A percentile compares a stretch with the other conserved stretches of the same genome.
Evolutionary conservation across 805 yeast genomes (phyloP).

Genomic region (Candida ponderosae): DNA sequence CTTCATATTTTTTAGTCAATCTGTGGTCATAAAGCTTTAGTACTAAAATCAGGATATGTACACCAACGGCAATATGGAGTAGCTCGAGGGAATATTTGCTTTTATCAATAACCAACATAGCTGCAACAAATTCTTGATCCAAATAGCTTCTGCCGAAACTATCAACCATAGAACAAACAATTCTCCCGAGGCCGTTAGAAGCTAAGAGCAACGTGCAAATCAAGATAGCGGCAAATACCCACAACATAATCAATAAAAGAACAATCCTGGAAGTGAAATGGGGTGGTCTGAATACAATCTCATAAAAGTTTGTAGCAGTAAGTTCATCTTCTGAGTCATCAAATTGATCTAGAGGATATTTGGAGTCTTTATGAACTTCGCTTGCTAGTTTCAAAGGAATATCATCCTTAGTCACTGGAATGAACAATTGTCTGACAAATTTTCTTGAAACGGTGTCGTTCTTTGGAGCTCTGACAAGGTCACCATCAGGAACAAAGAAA

Average conservation of each 20-base stretch:
- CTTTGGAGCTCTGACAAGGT: slow-evolving; percentile 79
- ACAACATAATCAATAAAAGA: slow-evolving; percentile 27
- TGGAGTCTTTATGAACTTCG: slow-evolving; percentile 21
- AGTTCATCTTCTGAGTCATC: slow-evolving; percentile 34
- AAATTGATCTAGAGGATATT: slow-evolving; percentile 29
- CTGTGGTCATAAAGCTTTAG: no score
- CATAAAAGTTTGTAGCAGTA: slow-evolving; percentile 39
- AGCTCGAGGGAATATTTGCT: no score
- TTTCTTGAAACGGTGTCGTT: slow-evolving; percentile 67
- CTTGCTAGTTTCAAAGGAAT: slow-evolving; percentile 36
- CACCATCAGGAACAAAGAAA: slow-evolving; percentile 75
- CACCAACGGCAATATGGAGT: no score
- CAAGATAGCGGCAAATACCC: slow-evolving; percentile 36
- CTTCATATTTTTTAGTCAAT: no score
- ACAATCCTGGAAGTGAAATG: slow-evolving; percentile 53
- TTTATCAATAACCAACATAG: not conserved
- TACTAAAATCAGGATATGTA: no score
- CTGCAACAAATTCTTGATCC: not conserved
- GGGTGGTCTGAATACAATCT: slow-evolving; percentile 85
- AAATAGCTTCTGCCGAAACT: not conserved
- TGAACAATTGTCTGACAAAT: slow-evolving; percentile 60
- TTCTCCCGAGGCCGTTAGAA: slow-evolving; percentile 21
- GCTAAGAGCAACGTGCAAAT: slow-evolving; percentile 15
- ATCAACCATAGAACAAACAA: not conserved
- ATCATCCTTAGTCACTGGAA: slow-evolving; percentile 78